Evolutionary conservation across 164 flowering plant species (phyloP).

Genomic region (Aristolochia fimbriata): DNA sequence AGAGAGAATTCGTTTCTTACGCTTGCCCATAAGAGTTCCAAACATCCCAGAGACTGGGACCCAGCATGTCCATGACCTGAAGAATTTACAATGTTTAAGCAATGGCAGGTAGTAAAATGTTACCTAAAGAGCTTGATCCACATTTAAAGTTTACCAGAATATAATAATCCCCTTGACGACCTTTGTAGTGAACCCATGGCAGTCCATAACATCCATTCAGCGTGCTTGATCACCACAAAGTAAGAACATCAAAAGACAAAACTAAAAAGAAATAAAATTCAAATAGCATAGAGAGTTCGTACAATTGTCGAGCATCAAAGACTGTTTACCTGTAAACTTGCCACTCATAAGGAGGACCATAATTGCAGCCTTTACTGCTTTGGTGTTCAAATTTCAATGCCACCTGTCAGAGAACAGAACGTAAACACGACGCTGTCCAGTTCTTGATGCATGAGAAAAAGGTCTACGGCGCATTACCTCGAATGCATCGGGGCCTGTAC

Average conservation of each 20-base stretch:
- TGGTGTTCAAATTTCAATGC: conserved; percentile 88
- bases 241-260: conserved; percentile 9
- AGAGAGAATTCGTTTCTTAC: conserved; percentile 31
- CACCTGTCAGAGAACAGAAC: conserved; percentile 33
- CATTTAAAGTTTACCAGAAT: conserved; percentile 52
- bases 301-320: not conserved
- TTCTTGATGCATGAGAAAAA: not conserved
- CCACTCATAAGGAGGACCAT: conserved; percentile 97
- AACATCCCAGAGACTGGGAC: conserved; percentile 93
- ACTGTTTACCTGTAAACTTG: conserved; percentile 77
- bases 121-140: not conserved
- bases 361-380: conserved; percentile 85
- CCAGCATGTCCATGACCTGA: conserved; percentile 95
- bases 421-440: not conserved
- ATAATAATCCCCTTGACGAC: conserved; percentile 83
- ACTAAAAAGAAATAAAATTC: conserved; percentile 1
- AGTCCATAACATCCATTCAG: conserved; percentile 78
- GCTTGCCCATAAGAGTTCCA: conserved; percentile 79
- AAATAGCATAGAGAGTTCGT: not conserved
- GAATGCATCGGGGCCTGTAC: conserved; percentile 71
- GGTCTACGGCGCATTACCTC: conserved; percentile 36
- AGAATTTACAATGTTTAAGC: conserved; percentile 2
- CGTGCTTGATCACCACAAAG: conserved; percentile 26
- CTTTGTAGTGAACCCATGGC: conserved; percentile 77
- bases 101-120: not conserved